Conservation (phyloP, 1,139 yeast species). For the Hemisphaericaspora xylofermentans region DNA sequence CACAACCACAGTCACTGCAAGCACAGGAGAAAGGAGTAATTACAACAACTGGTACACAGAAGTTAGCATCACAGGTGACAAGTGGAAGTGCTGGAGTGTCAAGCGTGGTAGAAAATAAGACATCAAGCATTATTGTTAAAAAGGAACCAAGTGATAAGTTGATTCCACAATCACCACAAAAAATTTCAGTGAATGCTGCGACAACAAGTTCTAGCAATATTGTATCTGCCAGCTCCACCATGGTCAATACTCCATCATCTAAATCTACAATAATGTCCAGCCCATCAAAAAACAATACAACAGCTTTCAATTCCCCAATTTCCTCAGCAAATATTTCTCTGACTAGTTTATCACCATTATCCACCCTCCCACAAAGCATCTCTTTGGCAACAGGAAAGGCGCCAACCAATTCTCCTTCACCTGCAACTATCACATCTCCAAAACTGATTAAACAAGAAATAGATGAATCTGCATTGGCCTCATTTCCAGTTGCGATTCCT, state of each 20-base stretch:
- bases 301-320: not conserved
- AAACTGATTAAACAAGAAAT: constrained; percentile 1
- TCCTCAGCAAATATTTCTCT: constrained; percentile 4
- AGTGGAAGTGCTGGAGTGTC: no score
- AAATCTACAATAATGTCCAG: not conserved
- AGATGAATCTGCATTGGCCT: not conserved
- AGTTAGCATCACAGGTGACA: no score
- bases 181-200: no score
- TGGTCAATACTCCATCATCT: not conserved
- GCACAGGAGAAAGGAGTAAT: constrained; percentile 1
- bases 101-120: no score
- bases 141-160: no score
- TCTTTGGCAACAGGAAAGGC: not conserved
- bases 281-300: constrained; percentile 1
- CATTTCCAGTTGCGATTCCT: not conserved
- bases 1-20: not conserved
- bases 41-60: no score
- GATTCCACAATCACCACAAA: no score
- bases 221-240: not conserved
- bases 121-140: no score
- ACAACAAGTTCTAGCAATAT: not conserved
- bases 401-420: not conserved
- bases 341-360: constrained; percentile 6
- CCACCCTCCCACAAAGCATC: not conserved
- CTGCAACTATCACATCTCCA: constrained; percentile 3